Evolutionary conservation across 2,329 filamentous ascomycete genomes (phyloP).

Genomic region (Didymellaceae sp.): DNA sequence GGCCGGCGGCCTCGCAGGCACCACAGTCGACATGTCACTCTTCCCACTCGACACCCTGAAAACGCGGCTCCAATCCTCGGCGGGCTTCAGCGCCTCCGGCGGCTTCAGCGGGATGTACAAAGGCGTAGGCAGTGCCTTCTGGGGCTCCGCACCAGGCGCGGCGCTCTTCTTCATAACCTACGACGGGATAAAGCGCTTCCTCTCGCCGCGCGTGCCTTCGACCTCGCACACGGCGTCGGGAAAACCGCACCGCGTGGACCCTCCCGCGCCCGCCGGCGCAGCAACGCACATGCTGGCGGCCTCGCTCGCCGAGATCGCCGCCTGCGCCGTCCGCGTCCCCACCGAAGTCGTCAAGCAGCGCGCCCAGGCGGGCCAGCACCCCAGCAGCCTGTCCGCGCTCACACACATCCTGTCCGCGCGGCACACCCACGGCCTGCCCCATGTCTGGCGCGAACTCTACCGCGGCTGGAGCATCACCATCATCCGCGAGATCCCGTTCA

Average conservation of each 20-base stretch:
- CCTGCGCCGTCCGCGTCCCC: constrained; percentile 89
- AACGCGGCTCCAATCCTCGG: constrained; percentile 87
- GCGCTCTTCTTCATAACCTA: constrained; percentile 98
- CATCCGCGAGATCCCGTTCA: constrained; percentile 95
- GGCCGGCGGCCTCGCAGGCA: constrained; percentile 90
- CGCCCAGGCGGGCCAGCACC: constrained; percentile 85
- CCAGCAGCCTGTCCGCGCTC: constrained; percentile 71
- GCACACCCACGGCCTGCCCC: constrained; percentile 49
- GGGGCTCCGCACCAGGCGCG: constrained; percentile 91
- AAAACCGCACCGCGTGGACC: constrained; percentile 31
- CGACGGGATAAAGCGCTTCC: constrained; percentile 67
- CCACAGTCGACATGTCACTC: constrained; percentile 94
- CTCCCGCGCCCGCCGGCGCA: constrained; percentile 35
- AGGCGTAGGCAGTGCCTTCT: constrained; percentile 85
- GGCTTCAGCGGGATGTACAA: constrained; percentile 93
- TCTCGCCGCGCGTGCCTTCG: constrained; percentile 20
- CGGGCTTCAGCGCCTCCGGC: constrained; percentile 79
- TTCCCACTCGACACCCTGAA: constrained; percentile 99
- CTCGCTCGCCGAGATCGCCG: constrained; percentile 85
- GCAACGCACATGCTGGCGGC: constrained; percentile 81
- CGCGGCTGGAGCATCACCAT: constrained; percentile 92
- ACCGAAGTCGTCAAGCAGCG: constrained; percentile 98
- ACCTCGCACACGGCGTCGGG: constrained; percentile 36
- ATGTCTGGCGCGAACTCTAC: constrained; percentile 85
- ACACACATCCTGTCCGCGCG: constrained; percentile 66